phyloP scores from a whole-genome alignment of 75 land plant species.

The Adiantum capillusveneris region DNA sequence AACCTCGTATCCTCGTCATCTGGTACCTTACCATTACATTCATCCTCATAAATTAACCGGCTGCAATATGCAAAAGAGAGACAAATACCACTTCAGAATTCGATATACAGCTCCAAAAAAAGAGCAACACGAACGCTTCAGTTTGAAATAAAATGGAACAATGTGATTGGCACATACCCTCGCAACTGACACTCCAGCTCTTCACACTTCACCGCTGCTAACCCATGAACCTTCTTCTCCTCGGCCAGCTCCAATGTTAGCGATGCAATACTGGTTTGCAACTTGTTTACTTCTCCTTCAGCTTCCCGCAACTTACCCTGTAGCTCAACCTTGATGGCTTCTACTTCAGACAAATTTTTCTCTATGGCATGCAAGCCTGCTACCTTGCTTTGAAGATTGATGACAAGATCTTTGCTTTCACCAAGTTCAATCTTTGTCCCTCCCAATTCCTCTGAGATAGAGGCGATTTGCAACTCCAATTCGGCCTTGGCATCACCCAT shows the following conservation, averaged over 20 bases:
- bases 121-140: too few relatives aligned
- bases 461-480: conserved; percentile 8
- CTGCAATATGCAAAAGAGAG: too few relatives aligned
- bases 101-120: too few relatives aligned
- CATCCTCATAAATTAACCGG: neutral
- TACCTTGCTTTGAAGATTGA: conserved; percentile 18
- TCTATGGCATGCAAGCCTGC: conserved; percentile 29
- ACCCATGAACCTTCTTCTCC: conserved; percentile 27
- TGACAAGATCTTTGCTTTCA: conserved; percentile 28
- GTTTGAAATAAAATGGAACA: too few relatives aligned
- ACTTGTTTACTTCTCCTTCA: conserved; percentile 23
- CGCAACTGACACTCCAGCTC: conserved; percentile 38
- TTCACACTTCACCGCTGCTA: conserved; percentile 27
- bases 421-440: conserved; percentile 27
- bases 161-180: too few relatives aligned
- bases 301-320: conserved; percentile 13
- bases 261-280: conserved; percentile 32
- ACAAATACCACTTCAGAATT: too few relatives aligned
- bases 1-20: too few relatives aligned
- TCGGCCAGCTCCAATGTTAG: conserved; percentile 45
- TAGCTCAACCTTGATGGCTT: conserved; percentile 25
- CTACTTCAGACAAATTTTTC: conserved; percentile 45
- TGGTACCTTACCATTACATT: too few relatives aligned
- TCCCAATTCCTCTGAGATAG: conserved; percentile 8
- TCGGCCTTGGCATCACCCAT: conserved; percentile 25